A percentile compares a stretch with the other conserved stretches of the same genome.
phyloP scores from a whole-genome alignment of 768 basidiomycete genomes.

The Leccinum truebloodii region DNA sequence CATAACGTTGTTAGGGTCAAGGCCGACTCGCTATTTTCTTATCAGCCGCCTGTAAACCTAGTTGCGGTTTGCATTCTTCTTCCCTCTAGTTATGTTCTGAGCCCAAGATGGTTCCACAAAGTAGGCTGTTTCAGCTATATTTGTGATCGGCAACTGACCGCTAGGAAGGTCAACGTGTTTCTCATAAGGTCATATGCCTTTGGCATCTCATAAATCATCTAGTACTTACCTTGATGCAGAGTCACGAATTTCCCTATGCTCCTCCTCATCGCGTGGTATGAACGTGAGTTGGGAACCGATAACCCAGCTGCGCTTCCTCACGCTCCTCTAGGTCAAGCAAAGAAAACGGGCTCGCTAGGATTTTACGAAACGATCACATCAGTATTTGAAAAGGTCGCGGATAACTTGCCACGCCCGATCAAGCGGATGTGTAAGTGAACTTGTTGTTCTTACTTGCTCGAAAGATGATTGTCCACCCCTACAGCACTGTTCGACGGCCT shows the following conservation, averaged over 20 bases:
- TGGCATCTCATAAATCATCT: neutral
- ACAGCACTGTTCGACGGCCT: constrained; percentile 82
- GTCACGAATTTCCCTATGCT: constrained; percentile 84
- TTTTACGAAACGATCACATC: constrained; percentile 74
- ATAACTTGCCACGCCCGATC: constrained; percentile 73
- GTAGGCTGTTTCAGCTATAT: constrained; percentile 38
- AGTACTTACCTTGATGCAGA: constrained; percentile 36
- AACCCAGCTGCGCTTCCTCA: constrained; percentile 1
- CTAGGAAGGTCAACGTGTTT: constrained; percentile 75
- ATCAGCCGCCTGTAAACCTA: constrained; percentile 92
- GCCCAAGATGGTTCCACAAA: constrained; percentile 98
- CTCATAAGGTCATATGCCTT: constrained; percentile 63
- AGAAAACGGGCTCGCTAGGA: constrained; percentile 59
- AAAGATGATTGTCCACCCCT: neutral
- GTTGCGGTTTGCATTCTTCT: constrained; percentile 85
- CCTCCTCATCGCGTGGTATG: constrained; percentile 78
- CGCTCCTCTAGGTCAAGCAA: constrained; percentile 51
- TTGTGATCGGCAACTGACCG: constrained; percentile 18
- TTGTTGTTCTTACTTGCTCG: neutral
- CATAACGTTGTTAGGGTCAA: constrained; percentile 59
- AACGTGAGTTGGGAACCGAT: constrained; percentile 44
- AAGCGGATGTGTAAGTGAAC: constrained; percentile 68
- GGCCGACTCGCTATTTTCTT: constrained; percentile 90
- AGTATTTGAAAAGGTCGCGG: constrained; percentile 67
- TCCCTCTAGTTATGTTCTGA: constrained; percentile 82